phyloP scores from a whole-genome alignment of 768 basidiomycete species.

The Auricularia sp. region DNA sequence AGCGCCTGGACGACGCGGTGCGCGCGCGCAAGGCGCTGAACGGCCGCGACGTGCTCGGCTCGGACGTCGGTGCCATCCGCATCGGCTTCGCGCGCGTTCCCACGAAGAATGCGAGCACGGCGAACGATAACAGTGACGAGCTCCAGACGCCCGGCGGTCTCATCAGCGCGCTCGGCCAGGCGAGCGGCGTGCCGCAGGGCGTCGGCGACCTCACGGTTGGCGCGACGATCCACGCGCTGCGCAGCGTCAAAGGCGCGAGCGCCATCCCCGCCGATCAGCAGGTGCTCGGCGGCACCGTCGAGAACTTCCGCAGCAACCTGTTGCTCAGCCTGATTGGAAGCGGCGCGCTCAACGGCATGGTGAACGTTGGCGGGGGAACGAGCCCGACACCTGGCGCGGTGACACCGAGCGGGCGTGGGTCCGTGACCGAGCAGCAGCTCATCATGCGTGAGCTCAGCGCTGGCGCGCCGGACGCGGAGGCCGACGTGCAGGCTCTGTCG shows the following conservation, averaged over 20 bases:
- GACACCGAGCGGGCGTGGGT: constrained; percentile 22
- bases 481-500: constrained; percentile 80
- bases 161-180: background rate
- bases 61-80: constrained; percentile 91
- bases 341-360: constrained; percentile 50
- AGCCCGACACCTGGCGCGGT: constrained; percentile 55
- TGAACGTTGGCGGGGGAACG: constrained; percentile 37
- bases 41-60: constrained; percentile 90
- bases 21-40: constrained; percentile 92
- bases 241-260: constrained; percentile 83
- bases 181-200: constrained; percentile 51
- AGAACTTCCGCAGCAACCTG: constrained; percentile 91
- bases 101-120: constrained; percentile 73
- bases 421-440: constrained; percentile 92
- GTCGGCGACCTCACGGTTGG: constrained; percentile 80
- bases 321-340: constrained; percentile 80
- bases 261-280: constrained; percentile 91
- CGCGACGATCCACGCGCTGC: constrained; percentile 78
- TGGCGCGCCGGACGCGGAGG: constrained; percentile 67
- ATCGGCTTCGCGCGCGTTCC: constrained; percentile 97
- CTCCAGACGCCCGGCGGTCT: background rate
- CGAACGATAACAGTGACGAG: constrained; percentile 50
- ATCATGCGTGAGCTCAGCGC: constrained; percentile 87
- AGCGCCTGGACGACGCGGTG: constrained; percentile 93
- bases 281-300: constrained; percentile 80